Evolutionary conservation across 2,329 filamentous ascomycete genomes (phyloP).

Genomic region (Claviceps purpurea): DNA sequence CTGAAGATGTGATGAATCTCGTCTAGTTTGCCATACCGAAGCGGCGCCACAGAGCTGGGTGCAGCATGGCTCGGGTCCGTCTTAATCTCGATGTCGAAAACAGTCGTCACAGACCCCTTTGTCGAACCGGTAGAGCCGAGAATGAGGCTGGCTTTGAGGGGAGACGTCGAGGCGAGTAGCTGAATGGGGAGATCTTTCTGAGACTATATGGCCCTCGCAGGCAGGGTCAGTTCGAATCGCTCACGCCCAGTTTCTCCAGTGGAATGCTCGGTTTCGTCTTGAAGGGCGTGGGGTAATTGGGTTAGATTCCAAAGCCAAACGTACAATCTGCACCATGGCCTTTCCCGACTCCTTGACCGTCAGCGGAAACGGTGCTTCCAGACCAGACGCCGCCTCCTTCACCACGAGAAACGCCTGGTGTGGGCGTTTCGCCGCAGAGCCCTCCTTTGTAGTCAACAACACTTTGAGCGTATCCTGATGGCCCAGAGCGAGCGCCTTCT

Average conservation of each 20-base stretch:
- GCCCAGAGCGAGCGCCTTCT: conserved; percentile 51
- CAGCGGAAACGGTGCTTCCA: conserved; percentile 81
- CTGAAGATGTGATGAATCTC: conserved; percentile 91
- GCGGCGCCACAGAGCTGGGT: conserved; percentile 48
- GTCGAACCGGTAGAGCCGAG: conserved; percentile 76
- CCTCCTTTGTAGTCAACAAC: conserved; percentile 66
- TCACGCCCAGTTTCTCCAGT: not conserved
- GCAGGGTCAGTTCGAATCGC: no score
- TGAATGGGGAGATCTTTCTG: conserved; percentile 82
- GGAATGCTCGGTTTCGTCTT: no score
- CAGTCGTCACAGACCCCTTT: conserved; percentile 49
- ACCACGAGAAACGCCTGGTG: conserved; percentile 90
- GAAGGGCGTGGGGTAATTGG: no score
- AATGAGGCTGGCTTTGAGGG: conserved; percentile 68
- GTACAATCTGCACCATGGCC: conserved; percentile 70
- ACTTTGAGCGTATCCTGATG: conserved; percentile 67
- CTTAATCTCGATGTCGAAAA: conserved; percentile 60
- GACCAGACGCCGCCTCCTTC: conserved; percentile 56
- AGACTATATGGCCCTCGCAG: conserved; percentile 36
- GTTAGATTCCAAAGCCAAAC: conserved; percentile 17
- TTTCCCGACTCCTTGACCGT: conserved; percentile 80
- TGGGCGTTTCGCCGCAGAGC: conserved; percentile 64
- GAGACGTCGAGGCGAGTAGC: conserved; percentile 53
- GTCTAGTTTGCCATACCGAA: conserved; percentile 70
- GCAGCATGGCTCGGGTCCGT: conserved; percentile 48